A percentile compares a stretch with the other conserved stretches of the same genome.
These are phyloP conservation scores for Boletus fagicola DNA, from an alignment of 768 basidiomycete genomes.

Conservation along the genomic window DNA sequence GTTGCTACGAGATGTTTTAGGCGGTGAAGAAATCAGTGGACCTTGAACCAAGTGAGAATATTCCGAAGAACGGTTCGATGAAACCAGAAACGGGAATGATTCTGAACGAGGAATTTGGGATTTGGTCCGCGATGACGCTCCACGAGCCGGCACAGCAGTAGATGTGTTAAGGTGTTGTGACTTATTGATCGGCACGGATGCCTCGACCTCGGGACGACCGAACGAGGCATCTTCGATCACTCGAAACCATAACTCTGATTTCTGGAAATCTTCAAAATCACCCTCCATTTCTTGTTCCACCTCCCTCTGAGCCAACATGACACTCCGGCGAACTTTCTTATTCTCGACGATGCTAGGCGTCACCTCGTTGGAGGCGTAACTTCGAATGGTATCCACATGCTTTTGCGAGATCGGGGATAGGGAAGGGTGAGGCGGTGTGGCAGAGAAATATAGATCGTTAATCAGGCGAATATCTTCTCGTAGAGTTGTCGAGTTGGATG, in stretches of 20 bases:
- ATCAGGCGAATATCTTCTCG: constrained; percentile 90
- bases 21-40: constrained; percentile 18
- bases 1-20: constrained; percentile 39
- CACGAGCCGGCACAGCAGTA: constrained; percentile 2
- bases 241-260: constrained; percentile 90
- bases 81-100: constrained; percentile 35
- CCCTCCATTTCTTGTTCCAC: constrained; percentile 88
- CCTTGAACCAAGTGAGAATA: constrained; percentile 20
- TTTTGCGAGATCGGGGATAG: constrained; percentile 66
- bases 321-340: constrained; percentile 67
- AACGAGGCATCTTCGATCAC: constrained; percentile 69
- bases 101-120: constrained; percentile 34
- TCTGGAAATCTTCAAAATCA: constrained; percentile 86
- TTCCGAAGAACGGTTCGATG: constrained; percentile 12
- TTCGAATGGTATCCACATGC: constrained; percentile 65
- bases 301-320: constrained; percentile 82
- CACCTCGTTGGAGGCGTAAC: constrained; percentile 55
- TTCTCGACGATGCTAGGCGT: constrained; percentile 40
- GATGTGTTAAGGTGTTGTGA: constrained; percentile 11
- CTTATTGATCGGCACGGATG: not conserved
- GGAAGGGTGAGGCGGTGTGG: constrained; percentile 52
- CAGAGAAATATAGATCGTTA: constrained; percentile 81
- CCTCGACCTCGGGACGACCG: constrained; percentile 13
- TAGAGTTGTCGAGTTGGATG: constrained; percentile 57
- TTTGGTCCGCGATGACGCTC: constrained; percentile 7